These are phyloP conservation scores for Umbelopsis sp. DNA, from an alignment of 192 early-diverging fungal species.

Conservation along the genomic window DNA sequence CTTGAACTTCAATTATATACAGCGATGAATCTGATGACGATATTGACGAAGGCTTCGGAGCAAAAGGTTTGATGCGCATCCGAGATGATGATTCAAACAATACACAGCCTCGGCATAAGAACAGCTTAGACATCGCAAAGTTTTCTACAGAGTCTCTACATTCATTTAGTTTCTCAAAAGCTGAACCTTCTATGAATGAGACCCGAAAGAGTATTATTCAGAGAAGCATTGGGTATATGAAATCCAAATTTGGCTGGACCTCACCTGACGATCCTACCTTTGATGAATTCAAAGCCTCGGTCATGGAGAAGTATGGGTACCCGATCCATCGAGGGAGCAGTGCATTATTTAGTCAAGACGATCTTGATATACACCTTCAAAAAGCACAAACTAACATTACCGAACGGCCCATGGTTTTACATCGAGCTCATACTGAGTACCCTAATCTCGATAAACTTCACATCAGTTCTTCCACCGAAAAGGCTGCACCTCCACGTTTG, in stretches of 20 bases:
- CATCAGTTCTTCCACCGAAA: not conserved
- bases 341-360: slow-evolving; percentile 25
- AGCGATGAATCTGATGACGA: slow-evolving; percentile 22
- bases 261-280: slow-evolving; percentile 39
- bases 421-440: slow-evolving; percentile 22
- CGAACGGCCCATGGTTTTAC: slow-evolving; percentile 29
- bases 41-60: slow-evolving; percentile 14
- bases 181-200: slow-evolving; percentile 44
- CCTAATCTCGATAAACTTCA: slow-evolving; percentile 14
- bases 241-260: slow-evolving; percentile 55
- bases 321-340: slow-evolving; percentile 36
- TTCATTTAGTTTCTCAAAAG: slow-evolving; percentile 46
- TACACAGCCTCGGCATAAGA: not conserved
- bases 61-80: slow-evolving; percentile 28
- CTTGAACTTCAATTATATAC: too few species aligned
- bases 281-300: slow-evolving; percentile 31
- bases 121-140: slow-evolving; percentile 38
- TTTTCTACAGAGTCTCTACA: slow-evolving; percentile 54
- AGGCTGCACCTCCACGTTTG: not conserved
- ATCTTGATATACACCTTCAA: slow-evolving; percentile 14
- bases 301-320: slow-evolving; percentile 32
- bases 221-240: slow-evolving; percentile 57
- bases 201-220: slow-evolving; percentile 50
- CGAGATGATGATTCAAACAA: slow-evolving; percentile 12
- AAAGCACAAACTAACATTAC: not conserved